These are phyloP conservation scores for Cryptococcus floricola DNA, from an alignment of 1,284 basidiomycete genomes.

Conservation along the genomic window DNA sequence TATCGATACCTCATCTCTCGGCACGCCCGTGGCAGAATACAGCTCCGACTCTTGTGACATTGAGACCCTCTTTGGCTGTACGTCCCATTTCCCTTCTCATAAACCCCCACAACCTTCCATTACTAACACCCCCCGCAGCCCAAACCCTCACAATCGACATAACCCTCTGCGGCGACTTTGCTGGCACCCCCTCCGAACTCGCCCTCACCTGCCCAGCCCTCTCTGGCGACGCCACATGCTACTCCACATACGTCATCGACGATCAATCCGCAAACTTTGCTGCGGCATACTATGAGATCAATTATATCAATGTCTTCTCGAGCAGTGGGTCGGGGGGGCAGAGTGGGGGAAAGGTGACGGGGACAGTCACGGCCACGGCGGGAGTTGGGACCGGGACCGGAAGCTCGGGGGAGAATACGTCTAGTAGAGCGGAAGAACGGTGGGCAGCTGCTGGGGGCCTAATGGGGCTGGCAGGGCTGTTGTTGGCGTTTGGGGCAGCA, in stretches of 20 bases:
- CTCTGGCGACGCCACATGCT: slow-evolving; percentile 46
- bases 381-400: background rate
- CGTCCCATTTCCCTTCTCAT: slow-evolving; percentile 14
- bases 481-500: too few relatives aligned
- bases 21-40: slow-evolving; percentile 66
- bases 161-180: slow-evolving; percentile 59
- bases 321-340: background rate
- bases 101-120: background rate
- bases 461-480: too few relatives aligned
- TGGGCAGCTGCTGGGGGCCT: too few relatives aligned
- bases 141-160: slow-evolving; percentile 56
- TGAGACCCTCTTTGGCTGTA: slow-evolving; percentile 57
- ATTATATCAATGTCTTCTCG: slow-evolving; percentile 54
- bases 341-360: background rate
- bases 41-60: slow-evolving; percentile 60
- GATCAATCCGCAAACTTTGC: slow-evolving; percentile 57
- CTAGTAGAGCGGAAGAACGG: too few relatives aligned
- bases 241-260: slow-evolving; percentile 70
- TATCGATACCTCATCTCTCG: slow-evolving; percentile 63
- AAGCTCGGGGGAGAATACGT: background rate
- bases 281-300: slow-evolving; percentile 72
- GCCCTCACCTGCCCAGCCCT: slow-evolving; percentile 58
- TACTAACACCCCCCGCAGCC: background rate
- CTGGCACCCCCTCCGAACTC: slow-evolving; percentile 57
- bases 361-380: background rate